Conservation (phyloP, 768 basidiomycete genomes). For the Amanita brunnescens region DNA sequence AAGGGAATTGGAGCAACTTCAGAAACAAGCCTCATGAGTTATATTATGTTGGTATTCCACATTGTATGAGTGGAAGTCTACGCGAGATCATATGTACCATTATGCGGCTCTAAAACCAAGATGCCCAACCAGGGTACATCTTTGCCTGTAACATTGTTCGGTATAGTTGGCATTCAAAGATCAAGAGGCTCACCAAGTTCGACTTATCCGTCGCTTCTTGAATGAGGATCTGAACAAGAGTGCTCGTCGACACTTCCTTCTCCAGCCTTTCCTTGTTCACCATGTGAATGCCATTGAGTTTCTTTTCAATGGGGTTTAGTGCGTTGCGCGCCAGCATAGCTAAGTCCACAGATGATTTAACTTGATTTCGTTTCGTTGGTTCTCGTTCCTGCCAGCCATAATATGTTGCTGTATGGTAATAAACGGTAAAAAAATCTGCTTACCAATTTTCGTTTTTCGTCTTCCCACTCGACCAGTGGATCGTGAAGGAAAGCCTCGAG, state of each 20-base stretch:
- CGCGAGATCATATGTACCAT: not conserved
- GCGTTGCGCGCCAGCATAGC: conserved; percentile 64
- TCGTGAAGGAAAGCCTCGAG: conserved; percentile 97
- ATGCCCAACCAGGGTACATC: conserved; percentile 90
- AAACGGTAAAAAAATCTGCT: conserved; percentile 4
- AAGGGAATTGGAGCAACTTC: conserved; percentile 65
- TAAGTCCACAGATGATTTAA: conserved; percentile 47
- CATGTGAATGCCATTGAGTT: conserved; percentile 65
- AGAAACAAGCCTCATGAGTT: conserved; percentile 38
- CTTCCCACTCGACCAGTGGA: conserved; percentile 93
- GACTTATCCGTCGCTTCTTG: conserved; percentile 70
- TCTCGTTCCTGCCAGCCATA: conserved; percentile 34
- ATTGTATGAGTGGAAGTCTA: not conserved
- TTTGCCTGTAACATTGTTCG: conserved; percentile 41
- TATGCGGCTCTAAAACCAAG: conserved; percentile 78
- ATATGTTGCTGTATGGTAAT: too few species aligned
- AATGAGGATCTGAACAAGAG: conserved; percentile 86
- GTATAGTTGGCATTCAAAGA: conserved; percentile 6
- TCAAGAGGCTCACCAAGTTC: conserved; percentile 45
- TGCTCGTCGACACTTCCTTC: conserved; percentile 64
- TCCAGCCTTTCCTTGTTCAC: conserved; percentile 43
- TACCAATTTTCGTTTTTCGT: conserved; percentile 63
- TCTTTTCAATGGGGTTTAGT: conserved; percentile 74
- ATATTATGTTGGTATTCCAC: not conserved
- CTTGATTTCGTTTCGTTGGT: conserved; percentile 30